Evolutionary conservation across 257 asterid species (phyloP).

Genomic region (Lycium ferocissimum): DNA sequence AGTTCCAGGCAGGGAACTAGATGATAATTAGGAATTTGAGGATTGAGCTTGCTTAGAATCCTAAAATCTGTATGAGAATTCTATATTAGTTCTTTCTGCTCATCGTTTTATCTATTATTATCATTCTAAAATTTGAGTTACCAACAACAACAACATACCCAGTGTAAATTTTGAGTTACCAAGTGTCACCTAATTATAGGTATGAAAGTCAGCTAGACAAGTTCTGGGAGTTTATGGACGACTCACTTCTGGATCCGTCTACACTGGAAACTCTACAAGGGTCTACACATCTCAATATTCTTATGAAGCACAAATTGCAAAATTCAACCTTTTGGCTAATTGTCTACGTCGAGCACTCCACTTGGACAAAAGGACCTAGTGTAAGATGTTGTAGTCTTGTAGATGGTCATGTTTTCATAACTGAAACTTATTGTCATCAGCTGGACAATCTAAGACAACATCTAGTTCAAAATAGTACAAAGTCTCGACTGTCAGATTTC

Average conservation of each 20-base stretch:
- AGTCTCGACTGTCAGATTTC: no score
- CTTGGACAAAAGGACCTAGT: constrained; percentile 83
- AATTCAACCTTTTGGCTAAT: constrained; percentile 75
- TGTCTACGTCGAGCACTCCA: constrained; percentile 65
- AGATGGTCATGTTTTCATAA: background rate
- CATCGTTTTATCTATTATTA: background rate
- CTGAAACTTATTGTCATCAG: background rate
- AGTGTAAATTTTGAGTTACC: background rate
- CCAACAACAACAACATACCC: no score
- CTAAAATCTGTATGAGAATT: background rate
- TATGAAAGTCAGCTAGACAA: constrained; percentile 74
- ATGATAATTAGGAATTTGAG: constrained; percentile 12
- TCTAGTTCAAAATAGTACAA: background rate
- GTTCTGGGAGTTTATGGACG: constrained; percentile 89
- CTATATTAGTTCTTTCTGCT: background rate
- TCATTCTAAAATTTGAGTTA: no score
- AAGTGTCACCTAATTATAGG: constrained; percentile 46
- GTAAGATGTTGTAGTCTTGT: constrained; percentile 51
- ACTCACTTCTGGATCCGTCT: constrained; percentile 79
- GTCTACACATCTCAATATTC: constrained; percentile 56
- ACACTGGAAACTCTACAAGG: constrained; percentile 77
- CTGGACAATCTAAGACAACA: background rate
- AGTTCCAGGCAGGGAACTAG: background rate
- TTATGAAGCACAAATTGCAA: constrained; percentile 66
- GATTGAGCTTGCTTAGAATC: background rate